phyloP scores from a whole-genome alignment of 2,329 filamentous ascomycete genomes.

The Rasamsonia emersonii region DNA sequence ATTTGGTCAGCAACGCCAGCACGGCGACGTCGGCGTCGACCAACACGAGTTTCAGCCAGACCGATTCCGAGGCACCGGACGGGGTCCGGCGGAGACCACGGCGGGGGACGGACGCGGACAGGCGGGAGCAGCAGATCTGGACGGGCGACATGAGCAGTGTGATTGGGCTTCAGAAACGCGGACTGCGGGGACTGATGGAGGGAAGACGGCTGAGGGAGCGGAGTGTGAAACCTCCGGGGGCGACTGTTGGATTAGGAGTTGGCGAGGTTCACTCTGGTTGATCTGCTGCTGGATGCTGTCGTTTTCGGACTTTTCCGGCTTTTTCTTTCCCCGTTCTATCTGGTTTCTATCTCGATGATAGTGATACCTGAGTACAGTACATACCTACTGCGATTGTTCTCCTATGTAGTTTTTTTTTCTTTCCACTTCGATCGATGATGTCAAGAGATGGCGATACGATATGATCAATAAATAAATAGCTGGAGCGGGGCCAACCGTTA shows the following conservation, averaged over 20 bases:
- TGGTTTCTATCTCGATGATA: too few species aligned
- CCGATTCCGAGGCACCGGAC: conserved; percentile 26
- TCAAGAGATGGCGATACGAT: too few species aligned
- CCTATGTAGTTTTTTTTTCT: too few species aligned
- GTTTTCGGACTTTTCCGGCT: too few species aligned
- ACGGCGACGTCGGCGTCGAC: conserved; percentile 30
- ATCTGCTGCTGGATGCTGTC: too few species aligned
- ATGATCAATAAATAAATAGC: too few species aligned
- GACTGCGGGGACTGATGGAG: conserved; percentile 88
- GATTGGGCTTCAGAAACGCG: conserved; percentile 90
- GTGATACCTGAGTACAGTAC: too few species aligned
- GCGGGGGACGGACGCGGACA: conserved; percentile 27
- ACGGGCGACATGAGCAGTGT: conserved; percentile 65
- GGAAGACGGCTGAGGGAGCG: conserved; percentile 76
- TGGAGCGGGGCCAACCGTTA: too few species aligned
- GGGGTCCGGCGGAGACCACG: conserved; percentile 29
- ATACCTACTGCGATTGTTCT: too few species aligned
- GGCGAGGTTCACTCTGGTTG: background rate
- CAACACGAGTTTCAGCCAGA: conserved; percentile 29
- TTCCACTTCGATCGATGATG: too few species aligned
- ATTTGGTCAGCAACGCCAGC: conserved; percentile 31
- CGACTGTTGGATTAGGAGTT: conserved; percentile 1
- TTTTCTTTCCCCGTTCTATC: too few species aligned
- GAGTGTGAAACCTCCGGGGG: conserved; percentile 28
- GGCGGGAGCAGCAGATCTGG: conserved; percentile 60